Percentiles rank a stretch among this genome's conserved stretches.
phyloP scores from a whole-genome alignment of 1,139 yeast species.

The Saccharomycopsis phalli region DNA sequence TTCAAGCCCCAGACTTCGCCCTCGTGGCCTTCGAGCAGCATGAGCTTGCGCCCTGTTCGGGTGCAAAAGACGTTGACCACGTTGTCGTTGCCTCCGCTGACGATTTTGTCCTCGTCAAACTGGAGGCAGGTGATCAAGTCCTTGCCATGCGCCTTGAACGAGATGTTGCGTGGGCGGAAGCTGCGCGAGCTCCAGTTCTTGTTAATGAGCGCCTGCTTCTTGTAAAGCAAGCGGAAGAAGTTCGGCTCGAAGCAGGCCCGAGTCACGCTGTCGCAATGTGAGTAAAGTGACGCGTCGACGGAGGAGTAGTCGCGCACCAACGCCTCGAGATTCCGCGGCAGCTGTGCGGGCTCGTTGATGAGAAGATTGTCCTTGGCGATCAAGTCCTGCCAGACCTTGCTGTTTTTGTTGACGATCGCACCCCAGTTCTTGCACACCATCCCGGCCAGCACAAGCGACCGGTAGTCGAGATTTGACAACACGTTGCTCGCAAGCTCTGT shows the following conservation, averaged over 20 bases:
- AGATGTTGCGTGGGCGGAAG: constrained; percentile 59
- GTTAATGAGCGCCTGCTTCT: constrained; percentile 55
- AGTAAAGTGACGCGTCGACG: constrained; percentile 10
- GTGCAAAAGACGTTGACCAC: constrained; percentile 78
- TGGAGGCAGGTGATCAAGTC: constrained; percentile 91
- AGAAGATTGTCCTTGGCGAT: constrained; percentile 47
- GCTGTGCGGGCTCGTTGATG: constrained; percentile 21
- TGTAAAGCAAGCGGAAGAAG: constrained; percentile 49
- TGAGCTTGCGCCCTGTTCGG: constrained; percentile 56
- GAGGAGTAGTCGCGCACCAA: constrained; percentile 30
- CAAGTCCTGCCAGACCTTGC: constrained; percentile 51
- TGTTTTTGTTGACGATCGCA: constrained; percentile 46
- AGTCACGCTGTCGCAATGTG: constrained; percentile 17
- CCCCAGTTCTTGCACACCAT: constrained; percentile 69
- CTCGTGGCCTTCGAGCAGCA: constrained; percentile 76
- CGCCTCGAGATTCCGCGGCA: constrained; percentile 26
- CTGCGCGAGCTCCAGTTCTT: constrained; percentile 78
- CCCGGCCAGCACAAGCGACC: constrained; percentile 53
- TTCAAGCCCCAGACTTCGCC: constrained; percentile 99
- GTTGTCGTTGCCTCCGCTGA: constrained; percentile 88
- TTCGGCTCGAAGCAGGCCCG: constrained; percentile 21
- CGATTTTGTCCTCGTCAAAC: constrained; percentile 82
- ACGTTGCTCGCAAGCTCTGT: constrained; percentile 65
- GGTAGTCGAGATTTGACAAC: constrained; percentile 56
- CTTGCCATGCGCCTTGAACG: constrained; percentile 66